Base-by-base conservation (phyloP, 2,329 filamentous ascomycete species). In the Torrubiella hemipterigena region DNA sequence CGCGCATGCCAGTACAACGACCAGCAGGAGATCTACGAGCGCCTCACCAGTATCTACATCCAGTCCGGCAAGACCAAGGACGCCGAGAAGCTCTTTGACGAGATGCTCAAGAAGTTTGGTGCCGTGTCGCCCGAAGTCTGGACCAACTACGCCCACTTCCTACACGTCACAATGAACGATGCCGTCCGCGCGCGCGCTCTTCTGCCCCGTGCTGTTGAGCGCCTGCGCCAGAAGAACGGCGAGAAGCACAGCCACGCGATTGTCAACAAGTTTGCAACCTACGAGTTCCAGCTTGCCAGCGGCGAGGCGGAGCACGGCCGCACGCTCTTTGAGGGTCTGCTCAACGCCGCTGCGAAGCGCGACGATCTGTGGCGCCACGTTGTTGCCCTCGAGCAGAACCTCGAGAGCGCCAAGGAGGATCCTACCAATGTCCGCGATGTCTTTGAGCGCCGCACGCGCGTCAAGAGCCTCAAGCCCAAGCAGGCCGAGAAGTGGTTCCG, bases 1-100 rank as follows among this genome's bases (percentile, higher is more conserved):
- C 77, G 84, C 32, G 89, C 91, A 2, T 93, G 85, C 54, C 81
- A 93, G 57, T 87, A 93, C 61, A 95, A 95, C 51, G 87, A 96
- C 49, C 71, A 82, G 30, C 79, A 89, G 42, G 84, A 93, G 49
- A 79, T 96, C 40, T 79, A 93, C 54, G 81, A 93, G 58, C 77
- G 84, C 40, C 68, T 96, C 49, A 81, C 83, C 36, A 94, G 83
- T 58, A 95, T 95, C 52, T 95, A 93, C 61, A 93, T 96, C 44
- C 82, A 91, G 50, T 86, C 86, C 17, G 77, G 78, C 46, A 94
- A 93, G 63, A 67, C 77, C 47, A 73, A 80, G 55, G 80, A 87
- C 69, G 89, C 89, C 33, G 86, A 95, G 49, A 73, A 71, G 15
- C 70, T 96, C 43, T 96, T 95, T 63, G 81, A 91, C 54, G 61